phyloP scores from a whole-genome alignment of 345 rosid species.

The Ricinus communis region DNA sequence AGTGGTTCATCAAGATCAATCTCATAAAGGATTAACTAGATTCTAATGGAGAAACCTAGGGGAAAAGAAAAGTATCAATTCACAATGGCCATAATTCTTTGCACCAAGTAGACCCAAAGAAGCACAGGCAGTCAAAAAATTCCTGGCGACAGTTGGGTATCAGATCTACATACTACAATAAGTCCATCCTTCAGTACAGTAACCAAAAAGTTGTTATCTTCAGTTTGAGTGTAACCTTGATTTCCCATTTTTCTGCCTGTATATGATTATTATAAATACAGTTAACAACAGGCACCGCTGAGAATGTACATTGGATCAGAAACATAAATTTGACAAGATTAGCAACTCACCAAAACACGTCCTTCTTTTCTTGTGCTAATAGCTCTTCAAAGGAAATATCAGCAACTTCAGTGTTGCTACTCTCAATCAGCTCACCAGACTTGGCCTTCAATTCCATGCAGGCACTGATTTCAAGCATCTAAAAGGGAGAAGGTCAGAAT shows the following conservation, averaged over 20 bases:
- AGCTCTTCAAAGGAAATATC: conserved; percentile 90
- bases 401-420: conserved; percentile 40
- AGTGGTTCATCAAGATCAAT: neutral
- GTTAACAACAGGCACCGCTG: neutral
- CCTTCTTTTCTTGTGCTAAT: conserved; percentile 86
- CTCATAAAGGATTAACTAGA: neutral
- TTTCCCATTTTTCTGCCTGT: conserved; percentile 83
- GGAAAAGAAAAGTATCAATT: neutral
- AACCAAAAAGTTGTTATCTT: conserved; percentile 6
- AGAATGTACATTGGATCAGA: neutral
- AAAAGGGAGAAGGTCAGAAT: conserved; percentile 11
- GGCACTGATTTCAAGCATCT: conserved; percentile 78
- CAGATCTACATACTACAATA: conserved; percentile 18
- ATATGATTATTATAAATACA: conserved; percentile 8
- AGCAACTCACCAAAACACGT: conserved; percentile 71
- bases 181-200: conserved; percentile 3
- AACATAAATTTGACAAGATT: neutral
- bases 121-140: conserved; percentile 12
- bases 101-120: conserved; percentile 4
- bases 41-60: neutral
- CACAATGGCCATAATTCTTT: neutral
- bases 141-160: neutral
- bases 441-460: conserved; percentile 58
- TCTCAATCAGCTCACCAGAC: conserved; percentile 38
- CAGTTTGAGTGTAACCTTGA: conserved; percentile 46